Base-by-base conservation (phyloP, 2,329 filamentous ascomycete species). In the Zarea fungicola region DNA sequence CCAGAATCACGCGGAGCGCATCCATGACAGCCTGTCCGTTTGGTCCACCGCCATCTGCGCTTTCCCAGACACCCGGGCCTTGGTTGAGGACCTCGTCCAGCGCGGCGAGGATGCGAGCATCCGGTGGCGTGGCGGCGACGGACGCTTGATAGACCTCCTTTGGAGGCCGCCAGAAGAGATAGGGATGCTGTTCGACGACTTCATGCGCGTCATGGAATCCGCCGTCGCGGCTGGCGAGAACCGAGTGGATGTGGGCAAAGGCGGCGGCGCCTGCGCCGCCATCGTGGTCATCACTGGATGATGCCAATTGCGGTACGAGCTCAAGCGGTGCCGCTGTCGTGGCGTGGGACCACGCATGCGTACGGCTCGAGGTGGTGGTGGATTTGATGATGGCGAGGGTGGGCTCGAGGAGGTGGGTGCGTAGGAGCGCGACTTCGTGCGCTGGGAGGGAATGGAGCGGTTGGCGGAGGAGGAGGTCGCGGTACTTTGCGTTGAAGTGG, bases 401-500 rank as follows among this genome's bases (percentile, higher is more conserved):
- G 8, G 60, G 60, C 16, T 54, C 48, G 14, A 53, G 56, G 35
- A 63, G 31, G 18, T 58, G 43, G 1, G 46, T 40, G 16, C 57
- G 37, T 13, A 67, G 49, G 19, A 67, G 60, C 1, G 23, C 34
- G 7, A 48, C 34, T 48, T 63, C 60, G 8, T 49, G 19, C 14
- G 55, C 45, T 5, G 60, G 60, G 5, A 60, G 56, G 6, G 55
- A 53, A 4, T 56, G 19, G 25, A 54, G 19, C 7, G 57, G 58
- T 2, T 59, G 54, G 34, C 55, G 55, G 34, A 70, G 56, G 22
- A 70, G 60, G 6, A 63, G 57, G 25, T 62, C 63, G 16, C 64
- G 58, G 61, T 92, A 88, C 40, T 80, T 77, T 57, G 79, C 81
- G 60, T 96, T 89, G 42, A 97, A 77, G 64, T 84, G 89, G 58